Conservation (phyloP, 1,284 basidiomycete species). For the Fomitopsis schrenkii region DNA sequence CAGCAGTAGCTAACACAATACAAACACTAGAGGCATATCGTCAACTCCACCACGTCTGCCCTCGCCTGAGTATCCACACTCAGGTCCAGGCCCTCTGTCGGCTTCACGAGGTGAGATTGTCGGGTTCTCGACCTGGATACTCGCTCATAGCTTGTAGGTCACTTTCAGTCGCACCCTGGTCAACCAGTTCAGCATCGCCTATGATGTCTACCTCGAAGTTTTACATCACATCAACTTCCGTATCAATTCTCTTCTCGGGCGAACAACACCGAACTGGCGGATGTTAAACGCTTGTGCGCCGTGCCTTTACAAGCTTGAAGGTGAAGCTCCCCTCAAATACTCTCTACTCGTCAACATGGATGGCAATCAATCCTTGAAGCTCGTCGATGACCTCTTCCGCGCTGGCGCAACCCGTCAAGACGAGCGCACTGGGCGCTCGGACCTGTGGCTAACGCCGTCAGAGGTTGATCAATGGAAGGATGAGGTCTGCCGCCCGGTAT, state of each 20-base stretch:
- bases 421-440: constrained; percentile 3
- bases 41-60: constrained; percentile 20
- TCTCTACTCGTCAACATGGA: constrained; percentile 23
- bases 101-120: constrained; percentile 17
- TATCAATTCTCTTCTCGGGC: constrained; percentile 17
- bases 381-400: constrained; percentile 11
- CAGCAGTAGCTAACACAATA: constrained; percentile 15
- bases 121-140: background rate
- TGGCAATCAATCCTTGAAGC: constrained; percentile 30
- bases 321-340: constrained; percentile 17
- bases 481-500: constrained; percentile 2
- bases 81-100: constrained; percentile 13
- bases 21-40: constrained; percentile 15
- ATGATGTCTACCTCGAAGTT: constrained; percentile 28
- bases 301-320: constrained; percentile 23
- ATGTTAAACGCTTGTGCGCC: constrained; percentile 24
- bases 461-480: constrained; percentile 22
- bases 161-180: constrained; percentile 5
- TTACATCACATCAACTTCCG: constrained; percentile 10
- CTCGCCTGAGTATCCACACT: constrained; percentile 19
- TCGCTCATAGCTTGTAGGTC: background rate
- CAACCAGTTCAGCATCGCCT: too few species aligned
- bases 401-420: constrained; percentile 8
- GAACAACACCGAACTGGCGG: constrained; percentile 20
- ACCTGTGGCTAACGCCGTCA: constrained; percentile 12